Percentiles rank a stretch among this genome's conserved stretches.
phyloP scores from a whole-genome alignment of 768 basidiomycete species.

The Trametes coccinea region DNA sequence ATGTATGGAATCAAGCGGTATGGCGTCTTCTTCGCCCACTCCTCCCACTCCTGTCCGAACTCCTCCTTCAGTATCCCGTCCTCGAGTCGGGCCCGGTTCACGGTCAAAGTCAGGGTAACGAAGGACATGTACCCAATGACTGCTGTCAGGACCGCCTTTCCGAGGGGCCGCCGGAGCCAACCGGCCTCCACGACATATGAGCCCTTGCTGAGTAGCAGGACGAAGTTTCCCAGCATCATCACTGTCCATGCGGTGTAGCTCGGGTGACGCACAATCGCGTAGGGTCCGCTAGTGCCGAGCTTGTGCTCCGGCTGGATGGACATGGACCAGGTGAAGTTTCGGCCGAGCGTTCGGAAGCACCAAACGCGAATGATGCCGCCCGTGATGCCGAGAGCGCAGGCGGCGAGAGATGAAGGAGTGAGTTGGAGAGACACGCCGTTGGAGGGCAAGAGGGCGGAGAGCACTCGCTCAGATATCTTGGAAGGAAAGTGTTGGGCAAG shows the following conservation, averaged over 20 bases:
- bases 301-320: conserved; percentile 15
- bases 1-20: conserved; percentile 15
- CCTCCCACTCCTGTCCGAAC: conserved; percentile 23
- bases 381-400: not conserved
- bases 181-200: not conserved
- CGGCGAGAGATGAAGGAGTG: not conserved
- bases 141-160: not conserved
- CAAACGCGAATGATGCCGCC: conserved; percentile 2
- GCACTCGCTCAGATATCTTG: not conserved
- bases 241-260: conserved; percentile 17
- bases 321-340: conserved; percentile 23
- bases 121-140: not conserved
- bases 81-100: not conserved
- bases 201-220: not conserved
- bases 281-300: conserved; percentile 20
- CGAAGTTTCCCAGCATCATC: not conserved
- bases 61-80: conserved; percentile 15
- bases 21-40: conserved; percentile 13
- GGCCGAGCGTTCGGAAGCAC: conserved; percentile 16
- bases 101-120: not conserved
- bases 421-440: not conserved
- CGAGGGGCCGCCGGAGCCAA: not conserved
- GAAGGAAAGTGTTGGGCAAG: not conserved
- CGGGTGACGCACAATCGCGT: conserved; percentile 23
- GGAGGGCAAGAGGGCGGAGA: not conserved